Evolutionary conservation across 495 filamentous ascomycete genomes (phyloP).

Genomic region (Pyronema omphalodes): DNA sequence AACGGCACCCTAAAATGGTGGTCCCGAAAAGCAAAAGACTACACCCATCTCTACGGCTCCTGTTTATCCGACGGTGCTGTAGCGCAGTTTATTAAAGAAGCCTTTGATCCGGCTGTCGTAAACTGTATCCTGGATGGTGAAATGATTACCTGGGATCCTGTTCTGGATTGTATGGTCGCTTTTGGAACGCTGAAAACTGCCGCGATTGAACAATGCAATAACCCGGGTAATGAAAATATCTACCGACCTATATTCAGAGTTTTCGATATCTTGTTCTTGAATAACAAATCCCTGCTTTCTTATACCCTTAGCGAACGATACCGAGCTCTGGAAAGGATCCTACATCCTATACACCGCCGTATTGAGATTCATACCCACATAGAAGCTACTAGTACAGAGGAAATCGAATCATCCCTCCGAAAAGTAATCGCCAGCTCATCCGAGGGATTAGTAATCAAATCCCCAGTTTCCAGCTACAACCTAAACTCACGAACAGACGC

Average conservation of each 20-base stretch:
- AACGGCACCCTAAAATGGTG: constrained; percentile 74
- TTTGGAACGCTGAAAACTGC: constrained; percentile 93
- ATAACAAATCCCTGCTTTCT: constrained; percentile 55
- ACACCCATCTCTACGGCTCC: constrained; percentile 82
- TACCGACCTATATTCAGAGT: constrained; percentile 62
- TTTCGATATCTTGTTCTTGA: constrained; percentile 83
- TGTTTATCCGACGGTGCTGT: constrained; percentile 57
- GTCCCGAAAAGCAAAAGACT: constrained; percentile 93
- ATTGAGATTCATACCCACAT: constrained; percentile 68
- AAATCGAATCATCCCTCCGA: constrained; percentile 61
- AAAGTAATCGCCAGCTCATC: constrained; percentile 72
- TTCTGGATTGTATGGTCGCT: constrained; percentile 60
- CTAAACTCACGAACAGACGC: constrained; percentile 86
- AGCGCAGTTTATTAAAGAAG: constrained; percentile 58
- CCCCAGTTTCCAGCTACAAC: constrained; percentile 67
- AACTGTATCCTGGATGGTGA: constrained; percentile 90
- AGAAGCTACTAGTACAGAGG: constrained; percentile 43
- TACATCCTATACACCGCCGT: constrained; percentile 48
- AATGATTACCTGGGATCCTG: constrained; percentile 98
- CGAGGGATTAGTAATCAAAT: constrained; percentile 88
- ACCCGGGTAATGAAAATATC: constrained; percentile 47
- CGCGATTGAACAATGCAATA: constrained; percentile 61
- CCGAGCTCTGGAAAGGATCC: constrained; percentile 47
- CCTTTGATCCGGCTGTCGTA: constrained; percentile 54
- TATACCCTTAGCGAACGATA: constrained; percentile 73